Percentiles rank a stretch among this genome's conserved stretches.
These are phyloP conservation scores for Pseudozyma pruni DNA, from an alignment of 1,284 basidiomycete species.

Conservation along the genomic window DNA sequence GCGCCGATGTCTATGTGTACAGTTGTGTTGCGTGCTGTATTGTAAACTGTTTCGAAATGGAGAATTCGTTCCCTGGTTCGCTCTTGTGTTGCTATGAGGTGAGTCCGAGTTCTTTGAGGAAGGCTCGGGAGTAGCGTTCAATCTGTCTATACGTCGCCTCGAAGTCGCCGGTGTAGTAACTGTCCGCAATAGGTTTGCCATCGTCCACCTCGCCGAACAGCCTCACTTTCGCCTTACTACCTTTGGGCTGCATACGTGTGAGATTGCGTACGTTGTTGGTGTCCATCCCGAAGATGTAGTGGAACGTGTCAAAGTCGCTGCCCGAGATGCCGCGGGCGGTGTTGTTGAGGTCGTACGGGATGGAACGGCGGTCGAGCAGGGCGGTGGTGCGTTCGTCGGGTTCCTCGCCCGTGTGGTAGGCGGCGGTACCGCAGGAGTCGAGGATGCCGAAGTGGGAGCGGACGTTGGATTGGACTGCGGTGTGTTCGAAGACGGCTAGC, in stretches of 20 bases:
- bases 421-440: conserved; percentile 61
- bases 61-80: no score
- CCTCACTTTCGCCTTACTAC: conserved; percentile 49
- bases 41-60: no score
- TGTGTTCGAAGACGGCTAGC: conserved; percentile 57
- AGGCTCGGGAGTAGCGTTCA: conserved; percentile 59
- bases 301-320: conserved; percentile 68
- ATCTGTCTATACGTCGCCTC: conserved; percentile 70
- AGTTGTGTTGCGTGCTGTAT: background rate
- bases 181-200: conserved; percentile 52
- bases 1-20: conserved; percentile 10
- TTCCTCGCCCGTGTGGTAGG: conserved; percentile 63
- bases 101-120: conserved; percentile 22
- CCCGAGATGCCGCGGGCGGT: conserved; percentile 67
- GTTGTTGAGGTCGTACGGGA: conserved; percentile 66
- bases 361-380: conserved; percentile 68
- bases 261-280: conserved; percentile 69
- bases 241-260: conserved; percentile 61
- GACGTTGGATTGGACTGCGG: conserved; percentile 38
- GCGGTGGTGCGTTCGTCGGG: conserved; percentile 67
- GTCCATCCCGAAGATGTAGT: conserved; percentile 71
- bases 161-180: conserved; percentile 70
- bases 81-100: conserved; percentile 1
- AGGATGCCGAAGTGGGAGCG: conserved; percentile 51
- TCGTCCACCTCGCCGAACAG: conserved; percentile 58